phyloP scores from a whole-genome alignment of 2,329 filamentous ascomycete genomes.

The Colletotrichum gigasporum region DNA sequence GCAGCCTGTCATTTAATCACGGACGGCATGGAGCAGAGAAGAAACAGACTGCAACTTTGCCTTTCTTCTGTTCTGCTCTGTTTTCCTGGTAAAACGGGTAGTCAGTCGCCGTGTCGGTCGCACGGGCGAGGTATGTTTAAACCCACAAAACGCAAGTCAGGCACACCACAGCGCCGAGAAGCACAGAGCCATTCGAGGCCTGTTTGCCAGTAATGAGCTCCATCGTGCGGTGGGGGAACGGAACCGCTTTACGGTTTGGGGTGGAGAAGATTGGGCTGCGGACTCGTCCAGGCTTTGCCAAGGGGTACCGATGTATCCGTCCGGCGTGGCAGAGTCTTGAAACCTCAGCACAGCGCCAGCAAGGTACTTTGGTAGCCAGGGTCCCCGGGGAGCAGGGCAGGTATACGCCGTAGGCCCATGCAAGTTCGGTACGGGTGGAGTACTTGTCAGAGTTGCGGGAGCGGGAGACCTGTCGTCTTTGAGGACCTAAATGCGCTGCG shows the following conservation, averaged over 20 bases:
- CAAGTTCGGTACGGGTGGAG: background rate
- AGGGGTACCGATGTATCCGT: conserved; percentile 12
- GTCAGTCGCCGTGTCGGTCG: too few species aligned
- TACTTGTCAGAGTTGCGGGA: background rate
- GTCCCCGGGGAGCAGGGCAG: background rate
- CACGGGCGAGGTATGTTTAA: background rate
- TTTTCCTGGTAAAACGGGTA: too few species aligned
- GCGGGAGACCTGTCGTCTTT: background rate
- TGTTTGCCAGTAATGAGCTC: background rate
- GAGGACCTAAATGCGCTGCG: background rate
- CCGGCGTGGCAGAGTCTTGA: background rate
- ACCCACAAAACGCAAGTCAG: background rate
- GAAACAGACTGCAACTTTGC: background rate
- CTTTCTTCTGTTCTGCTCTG: background rate
- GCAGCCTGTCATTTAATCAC: too few species aligned
- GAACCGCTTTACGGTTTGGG: background rate
- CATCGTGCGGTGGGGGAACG: background rate
- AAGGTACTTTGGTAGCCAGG: background rate
- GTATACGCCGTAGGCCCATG: background rate
- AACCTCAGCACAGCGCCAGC: background rate
- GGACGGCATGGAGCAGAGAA: too few species aligned
- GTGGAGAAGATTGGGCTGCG: conserved; percentile 1
- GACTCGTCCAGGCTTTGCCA: conserved; percentile 20
- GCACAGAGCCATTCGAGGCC: too few species aligned
- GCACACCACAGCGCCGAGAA: background rate